phyloP scores from a whole-genome alignment of 2,329 filamentous ascomycete genomes.

The Thelonectria rubi region DNA sequence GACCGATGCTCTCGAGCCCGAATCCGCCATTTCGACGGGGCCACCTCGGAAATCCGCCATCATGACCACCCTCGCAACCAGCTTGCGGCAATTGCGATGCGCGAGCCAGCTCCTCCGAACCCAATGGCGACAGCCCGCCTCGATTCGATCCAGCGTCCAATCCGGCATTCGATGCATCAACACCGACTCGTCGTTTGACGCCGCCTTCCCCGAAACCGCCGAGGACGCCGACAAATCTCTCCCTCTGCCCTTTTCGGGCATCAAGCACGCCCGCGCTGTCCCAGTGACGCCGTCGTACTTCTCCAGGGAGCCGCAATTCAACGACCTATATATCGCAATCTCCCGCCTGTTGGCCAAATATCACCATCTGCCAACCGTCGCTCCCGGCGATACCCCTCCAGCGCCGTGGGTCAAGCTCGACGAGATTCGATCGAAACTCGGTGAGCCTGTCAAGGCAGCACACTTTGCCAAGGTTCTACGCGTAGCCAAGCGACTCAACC shows the following conservation, averaged over 20 bases:
- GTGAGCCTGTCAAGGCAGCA: slow-evolving; percentile 77
- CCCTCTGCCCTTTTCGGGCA: slow-evolving; percentile 44
- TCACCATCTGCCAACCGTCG: slow-evolving; percentile 74
- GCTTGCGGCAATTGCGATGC: slow-evolving; percentile 50
- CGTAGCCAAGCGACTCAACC: slow-evolving; percentile 81
- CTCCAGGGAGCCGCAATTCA: slow-evolving; percentile 84
- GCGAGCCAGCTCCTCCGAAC: slow-evolving; percentile 42
- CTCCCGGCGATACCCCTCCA: slow-evolving; percentile 71
- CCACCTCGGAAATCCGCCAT: slow-evolving; percentile 37
- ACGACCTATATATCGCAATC: slow-evolving; percentile 81
- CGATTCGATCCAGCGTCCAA: slow-evolving; percentile 37
- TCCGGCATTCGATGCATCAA: slow-evolving; percentile 42
- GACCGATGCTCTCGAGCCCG: slow-evolving; percentile 31
- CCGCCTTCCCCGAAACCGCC: slow-evolving; percentile 26
- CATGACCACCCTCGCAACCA: slow-evolving; percentile 49
- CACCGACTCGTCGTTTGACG: slow-evolving; percentile 34
- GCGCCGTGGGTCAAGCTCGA: slow-evolving; percentile 83
- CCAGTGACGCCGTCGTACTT: slow-evolving; percentile 95
- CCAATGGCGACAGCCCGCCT: slow-evolving; percentile 44
- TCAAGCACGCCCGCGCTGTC: slow-evolving; percentile 73
- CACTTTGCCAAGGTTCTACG: slow-evolving; percentile 82
- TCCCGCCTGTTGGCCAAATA: slow-evolving; percentile 77
- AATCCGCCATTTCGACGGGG: slow-evolving; percentile 38
- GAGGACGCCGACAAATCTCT: slow-evolving; percentile 35
- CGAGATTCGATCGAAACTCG: slow-evolving; percentile 76